Percentiles rank a stretch among this genome's conserved stretches.
These are phyloP conservation scores for Sporisorium reilianum DNA, from an alignment of 1,284 basidiomycete species.

Conservation along the genomic window DNA sequence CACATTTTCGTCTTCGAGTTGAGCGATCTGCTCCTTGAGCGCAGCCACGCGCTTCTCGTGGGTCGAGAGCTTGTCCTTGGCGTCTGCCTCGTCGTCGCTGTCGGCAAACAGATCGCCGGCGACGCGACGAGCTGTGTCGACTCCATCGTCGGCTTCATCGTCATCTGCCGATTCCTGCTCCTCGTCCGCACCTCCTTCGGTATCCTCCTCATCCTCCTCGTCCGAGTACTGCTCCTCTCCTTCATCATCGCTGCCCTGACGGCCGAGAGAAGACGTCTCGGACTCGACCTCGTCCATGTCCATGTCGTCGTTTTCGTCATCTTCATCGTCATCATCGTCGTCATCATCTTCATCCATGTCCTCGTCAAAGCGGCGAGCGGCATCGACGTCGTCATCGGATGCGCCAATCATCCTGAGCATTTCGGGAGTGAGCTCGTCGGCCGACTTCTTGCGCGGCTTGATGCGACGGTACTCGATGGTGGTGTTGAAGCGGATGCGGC, in stretches of 20 bases:
- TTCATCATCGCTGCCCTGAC: slow-evolving; percentile 51
- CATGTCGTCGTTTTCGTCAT: slow-evolving; percentile 69
- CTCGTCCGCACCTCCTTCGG: slow-evolving; percentile 50
- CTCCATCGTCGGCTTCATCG: slow-evolving; percentile 44
- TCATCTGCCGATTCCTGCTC: slow-evolving; percentile 61
- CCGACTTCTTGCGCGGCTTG: slow-evolving; percentile 52
- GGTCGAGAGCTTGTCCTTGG: slow-evolving; percentile 69
- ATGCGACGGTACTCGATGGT: slow-evolving; percentile 80
- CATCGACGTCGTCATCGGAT: slow-evolving; percentile 24
- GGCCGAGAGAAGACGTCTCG: slow-evolving; percentile 42
- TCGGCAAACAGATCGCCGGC: slow-evolving; percentile 74
- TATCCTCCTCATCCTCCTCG: slow-evolving; percentile 46
- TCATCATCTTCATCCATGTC: slow-evolving; percentile 30
- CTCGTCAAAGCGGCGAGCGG: slow-evolving; percentile 30
- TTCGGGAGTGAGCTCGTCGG: slow-evolving; percentile 43
- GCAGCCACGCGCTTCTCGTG: slow-evolving; percentile 73
- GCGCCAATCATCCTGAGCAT: slow-evolving; percentile 39
- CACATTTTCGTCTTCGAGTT: slow-evolving; percentile 74
- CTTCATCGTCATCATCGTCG: slow-evolving; percentile 20
- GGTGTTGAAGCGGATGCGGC: slow-evolving; percentile 78
- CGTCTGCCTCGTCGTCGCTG: slow-evolving; percentile 71
- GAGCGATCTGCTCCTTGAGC: slow-evolving; percentile 73
- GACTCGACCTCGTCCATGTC: slow-evolving; percentile 56
- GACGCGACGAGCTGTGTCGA: slow-evolving; percentile 72
- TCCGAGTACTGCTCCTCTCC: slow-evolving; percentile 48